Base-by-base conservation (phyloP, 768 basidiomycete species). In the Phaeolepiota aurea region DNA sequence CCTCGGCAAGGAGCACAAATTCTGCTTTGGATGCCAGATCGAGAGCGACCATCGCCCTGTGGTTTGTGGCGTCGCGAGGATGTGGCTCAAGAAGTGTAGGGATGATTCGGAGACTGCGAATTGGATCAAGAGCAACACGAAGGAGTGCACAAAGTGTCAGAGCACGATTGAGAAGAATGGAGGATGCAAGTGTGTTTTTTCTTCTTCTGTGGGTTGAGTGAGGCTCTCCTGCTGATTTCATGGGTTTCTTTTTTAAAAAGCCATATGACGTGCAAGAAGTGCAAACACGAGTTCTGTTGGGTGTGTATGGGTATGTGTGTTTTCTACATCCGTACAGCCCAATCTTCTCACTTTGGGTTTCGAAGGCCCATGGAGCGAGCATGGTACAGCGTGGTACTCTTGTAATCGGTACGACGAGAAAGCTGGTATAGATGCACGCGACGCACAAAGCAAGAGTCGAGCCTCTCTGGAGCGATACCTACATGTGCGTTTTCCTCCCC, bases 211-310 rank as follows among this genome's bases (percentile, higher is more conserved):
- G n/a, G n/a, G n/a, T n/a, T 13, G 15, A 22, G 25, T 13, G 39
- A 35, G 31, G 41, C 43, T 15, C n/a, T n/a, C 7, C 40, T 43
- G 4, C 11, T 40, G 13, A 18, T 43, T 39, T 32, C 50, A 52
- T 40, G 20, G 15, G 19, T 14, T 38, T 35, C 31, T 47, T n/a
- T n/a, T n/a, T n/a, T n/a, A n/a, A n/a, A n/a, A n/a, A 96, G 93
- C 71, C 96, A 99, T 61, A 99, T 99, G 94, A 98, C 94, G 14
- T 98, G 96, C 72, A 94, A 96, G 74, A 98, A 97, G 66, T 98
- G 96, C 74, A 94, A 90, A 55, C 79, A 91, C 50, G 89, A 90
- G 68, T 99, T 97, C 61, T 99, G 96, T 59, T 99, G 96, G 96
- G 93, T 99, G 30, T 99, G 96, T 66, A 96, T 97, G 92, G 94